Base-by-base conservation (phyloP, 129 eudicot genomes). In the Apium graveolens region DNA sequence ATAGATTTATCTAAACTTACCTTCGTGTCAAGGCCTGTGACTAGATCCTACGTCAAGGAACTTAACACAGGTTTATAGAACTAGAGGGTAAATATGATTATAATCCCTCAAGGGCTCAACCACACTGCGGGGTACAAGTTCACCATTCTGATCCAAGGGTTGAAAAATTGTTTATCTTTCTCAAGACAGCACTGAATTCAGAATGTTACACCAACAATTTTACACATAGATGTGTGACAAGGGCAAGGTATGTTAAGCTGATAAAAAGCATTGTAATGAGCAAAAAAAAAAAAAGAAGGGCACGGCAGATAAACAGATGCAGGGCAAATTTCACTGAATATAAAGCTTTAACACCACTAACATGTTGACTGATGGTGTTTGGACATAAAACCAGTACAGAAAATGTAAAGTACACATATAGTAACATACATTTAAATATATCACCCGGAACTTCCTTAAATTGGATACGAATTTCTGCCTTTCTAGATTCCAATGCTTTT, bases 401-500 rank as follows among this genome's bases (percentile, higher is more conserved):
- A 38, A 41, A n/a, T 0, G 37, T 5, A 0, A 72, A 72, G 9
- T 21, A 39, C 14, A n/a, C 66, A 57, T 10, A 57, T 7, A 21
- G 68, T 72, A 73, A 60, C 96, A 55, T 88, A 94, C 98, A 88
- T 90, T 42, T 91, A 80, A 89, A 94, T 68, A 94, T 94, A 85
- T 94, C 98, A 17, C 97, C 97, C 20, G 98, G 98, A 55, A 94
- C 98, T 75, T 91, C 97, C 92, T 94, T 94, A 80, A 91, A 94
- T 70, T 94, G 98, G 74, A 94, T 87, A 32, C 98, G 94, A 42
- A 94, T 91, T 87, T 94, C 98, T 53, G 98, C 98, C 89, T 94
- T 94, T 75, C 97, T 87, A 39, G 98, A 94, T 78, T 87, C 88
- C 75, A 94, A 80, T 20, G 98, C 97, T 82, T 94, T 94, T 76